Evolutionary conservation across 345 rosid species (phyloP), one percentile per base, ranked within the genome.

Genomic region (Gossypium anomalum): DNA sequence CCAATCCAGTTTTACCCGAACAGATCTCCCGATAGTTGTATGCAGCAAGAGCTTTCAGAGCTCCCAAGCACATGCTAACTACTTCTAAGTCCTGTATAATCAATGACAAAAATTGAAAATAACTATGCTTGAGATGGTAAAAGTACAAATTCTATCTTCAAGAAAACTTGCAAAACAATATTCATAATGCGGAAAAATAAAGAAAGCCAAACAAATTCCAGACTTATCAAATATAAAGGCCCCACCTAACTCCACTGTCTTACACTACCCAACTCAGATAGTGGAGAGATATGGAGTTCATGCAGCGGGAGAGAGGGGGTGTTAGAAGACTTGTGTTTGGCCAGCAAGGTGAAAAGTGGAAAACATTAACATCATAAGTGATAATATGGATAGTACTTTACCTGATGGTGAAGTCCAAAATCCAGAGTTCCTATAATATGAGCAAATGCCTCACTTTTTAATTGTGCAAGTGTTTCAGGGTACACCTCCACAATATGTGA

Each of bases 391-490:
- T 34, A n/a, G 8, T 10, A 23, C 14, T 73, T 72, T 84, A 95
- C 99, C 99, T 93, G 98, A 80, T 95, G 93, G 77, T 83, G 98
- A 84, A 95, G 93, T 78, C 98, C 99, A 70, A 89, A 89, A 72
- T 91, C 95, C 12, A 93, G 91, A 65, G 99, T 91, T 76, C 90
- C 86, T 45, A 95, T 86, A 20, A 95, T 86, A 81, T 91, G 97
- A 69, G 78, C 80, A 81, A 95, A 91, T 80, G 96, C 93, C 51
- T 93, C 94, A 66, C 76, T 77, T 65, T 85, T 86, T 78, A 93
- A 84, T 73, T 85, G 93, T 29, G 91, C 91, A 52, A 93, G 87
- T 74, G 90, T 89, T 83, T 93, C 98, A 3, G 99, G 99, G 79
- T 95, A 95, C 19, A 95, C 99, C 87, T 93, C 99, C 79, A 95